Base-by-base conservation (phyloP, 768 basidiomycete genomes). In the Mycena alexandri region DNA sequence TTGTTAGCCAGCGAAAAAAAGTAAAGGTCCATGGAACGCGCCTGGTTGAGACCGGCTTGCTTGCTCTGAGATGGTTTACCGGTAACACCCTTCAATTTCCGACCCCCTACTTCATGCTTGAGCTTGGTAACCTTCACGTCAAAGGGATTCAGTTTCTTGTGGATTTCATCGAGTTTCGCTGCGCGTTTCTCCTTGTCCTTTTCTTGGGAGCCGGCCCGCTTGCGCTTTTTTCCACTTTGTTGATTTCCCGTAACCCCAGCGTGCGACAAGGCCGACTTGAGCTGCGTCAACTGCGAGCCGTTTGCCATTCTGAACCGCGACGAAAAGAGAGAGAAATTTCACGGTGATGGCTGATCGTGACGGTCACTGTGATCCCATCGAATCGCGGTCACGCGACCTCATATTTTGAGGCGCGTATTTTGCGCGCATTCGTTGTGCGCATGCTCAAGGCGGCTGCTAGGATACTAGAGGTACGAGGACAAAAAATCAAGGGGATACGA, bases 31-130 rank as follows among this genome's bases (percentile, higher is more conserved):
- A 24, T 54, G 21, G 19, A 17, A 79, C 87, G 66, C 72, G 95
- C 95, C 84, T 93, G 89, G 74, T 98, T 94, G 61, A 98, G 84
- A 16, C 96, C 96, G 54, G 92, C 92, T 75, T 95, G 93, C 75
- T 95, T 95, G 77, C 92, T 94, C 76, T 91, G 88, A 8, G 94
- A 92, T 54, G 97, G 97, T 70, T 87, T 87, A 19, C 97, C 97
- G 10, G 81, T 83, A 0, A 90, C 86, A 46, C 96, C 97, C 73
- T 94, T 95, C 29, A 96, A 79, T 73, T 89, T 93, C 50, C 95
- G 81, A 3, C 96, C 96, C 5, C 94, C 95, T 21, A 98, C 94
- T 79, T 96, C 93, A 76, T 96, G 94, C 81, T 95, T 96, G 38
- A 38, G 38, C 38, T 38, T 38, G 38, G 14, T 96, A 75, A 96